Base-by-base conservation (phyloP, 352 stramenopile genomes). In the Blastocystis sp. region DNA sequence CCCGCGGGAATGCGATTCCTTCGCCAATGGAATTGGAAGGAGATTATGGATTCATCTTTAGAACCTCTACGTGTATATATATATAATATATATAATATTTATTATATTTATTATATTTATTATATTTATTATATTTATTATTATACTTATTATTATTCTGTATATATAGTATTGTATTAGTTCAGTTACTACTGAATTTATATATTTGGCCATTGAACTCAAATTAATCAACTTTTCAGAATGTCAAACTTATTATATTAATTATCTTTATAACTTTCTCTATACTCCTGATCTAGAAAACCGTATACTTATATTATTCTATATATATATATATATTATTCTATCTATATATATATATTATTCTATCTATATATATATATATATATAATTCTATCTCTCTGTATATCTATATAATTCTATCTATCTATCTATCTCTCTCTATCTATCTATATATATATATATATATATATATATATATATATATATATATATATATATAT, bases 231-330 rank as follows among this genome's bases (percentile, higher is more conserved):
- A 79, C 42, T 58, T 79, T 6, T 54, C 59, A 19, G 19, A 58
- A 18, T 40, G 34, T 34, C 40, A 46, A 10, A 23, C 13, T 31
- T 6, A 13, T 13, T 6, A 6, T 46, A 13, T 6, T 13, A 46
- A 46, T 13, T 13, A 6, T 13, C 13, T 6, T 13, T 6, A 6
- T 13, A 13, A 46, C 6, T 23, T 45, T 13, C 13, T 13, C 30
- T 13, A 6, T 13, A 6, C n/a, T 72, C 27, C 41, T 71, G n/a
- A 75, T 58, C 42, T 73, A 70, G 16, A 73, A 73, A 32, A 70
- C 77, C 33, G 72, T 71, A 43, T 72, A 73, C 47, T 42, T 80
- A 18, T 72, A 72, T 27, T 46, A 58, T 39, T n/a, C n/a, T n/a
- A n/a, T n/a, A n/a, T n/a, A n/a, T n/a, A n/a, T n/a, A n/a, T n/a